Evolutionary conservation across 1,139 yeast genomes (phyloP), one percentile per base, ranked within the genome.

Genomic region (Eremothecium sinecaudum): DNA sequence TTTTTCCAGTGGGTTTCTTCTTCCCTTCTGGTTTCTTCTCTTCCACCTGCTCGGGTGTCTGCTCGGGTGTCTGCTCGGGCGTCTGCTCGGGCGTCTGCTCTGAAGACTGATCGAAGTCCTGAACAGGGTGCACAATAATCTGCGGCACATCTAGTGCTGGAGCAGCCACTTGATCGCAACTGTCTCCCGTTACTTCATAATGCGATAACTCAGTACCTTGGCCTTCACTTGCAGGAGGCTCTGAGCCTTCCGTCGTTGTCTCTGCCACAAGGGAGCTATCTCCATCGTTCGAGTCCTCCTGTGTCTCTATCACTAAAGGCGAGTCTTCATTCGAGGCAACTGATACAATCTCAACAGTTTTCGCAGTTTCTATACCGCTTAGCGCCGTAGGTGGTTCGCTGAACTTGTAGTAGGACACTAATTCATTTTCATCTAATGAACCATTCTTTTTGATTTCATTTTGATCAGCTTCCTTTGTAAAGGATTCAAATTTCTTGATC

Each of bases 401-500:
- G 14, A 23, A 9, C 25, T 23, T 23, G 14, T 23, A 12, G 25
- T 23, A 8, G 11, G 25, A 23, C 9, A 23, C 25, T 6, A 7
- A 8, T 8, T 23, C 25, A 23, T 8, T 8, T 8, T 23, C 25
- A 23, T 23, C 25, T 10, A 19, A 7, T 19, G 21, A 19, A 8
- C 25, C 25, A 8, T 23, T 13, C 25, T 23, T 23, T 12, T 12
- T 23, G 21, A 19, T 10, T 9, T 7, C 25, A 23, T 12, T 9
- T 7, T 23, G 25, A 9, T 12, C 25, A 23, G 14, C 30, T n/a
- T 27, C 30, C 32, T 38, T 39, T n/a, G 56, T 41, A 24, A 53
- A 44, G 16, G 38, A 50, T 34, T 57, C 62, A 39, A 57, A 57
- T 38, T 55, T 55, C 33, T 55, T 56, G 26, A 57, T 57, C 36